Evolutionary conservation across 148 eudicot genomes (phyloP).

Genomic region (Camellia sinensis): DNA sequence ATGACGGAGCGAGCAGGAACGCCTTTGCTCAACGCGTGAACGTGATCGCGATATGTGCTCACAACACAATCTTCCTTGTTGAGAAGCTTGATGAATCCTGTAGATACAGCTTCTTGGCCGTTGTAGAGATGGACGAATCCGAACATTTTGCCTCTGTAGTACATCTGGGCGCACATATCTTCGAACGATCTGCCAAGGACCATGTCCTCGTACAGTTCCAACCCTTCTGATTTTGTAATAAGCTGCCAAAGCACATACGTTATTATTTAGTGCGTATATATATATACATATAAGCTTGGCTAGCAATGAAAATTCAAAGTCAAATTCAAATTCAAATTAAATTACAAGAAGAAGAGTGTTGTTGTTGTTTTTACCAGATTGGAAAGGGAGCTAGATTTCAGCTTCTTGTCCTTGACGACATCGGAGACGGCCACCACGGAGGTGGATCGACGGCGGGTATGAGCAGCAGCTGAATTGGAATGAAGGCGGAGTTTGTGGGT

Average conservation of each 20-base stretch:
- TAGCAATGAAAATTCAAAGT: no score
- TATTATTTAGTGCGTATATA: no score
- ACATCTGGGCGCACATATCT: conserved; percentile 98
- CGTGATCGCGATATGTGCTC: conserved; percentile 88
- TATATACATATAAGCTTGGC: neutral
- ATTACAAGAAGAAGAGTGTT: neutral
- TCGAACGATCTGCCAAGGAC: conserved; percentile 71
- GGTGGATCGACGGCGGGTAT: conserved; percentile 26
- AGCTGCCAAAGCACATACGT: conserved; percentile 33
- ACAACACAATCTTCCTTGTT: conserved; percentile 66
- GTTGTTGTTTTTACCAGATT: conserved; percentile 47
- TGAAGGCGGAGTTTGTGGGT: conserved; percentile 23
- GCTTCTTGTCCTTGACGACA: conserved; percentile 54
- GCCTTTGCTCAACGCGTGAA: conserved; percentile 83
- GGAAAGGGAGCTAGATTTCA: conserved; percentile 36
- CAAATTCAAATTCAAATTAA: no score
- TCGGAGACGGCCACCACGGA: conserved; percentile 54
- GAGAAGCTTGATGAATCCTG: conserved; percentile 83
- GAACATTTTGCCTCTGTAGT: conserved; percentile 92
- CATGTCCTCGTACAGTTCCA: conserved; percentile 83
- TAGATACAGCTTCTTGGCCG: conserved; percentile 92
- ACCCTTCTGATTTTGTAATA: conserved; percentile 83
- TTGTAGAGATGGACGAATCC: conserved; percentile 90
- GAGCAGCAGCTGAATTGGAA: conserved; percentile 13
- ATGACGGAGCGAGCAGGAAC: conserved; percentile 78